phyloP scores from a whole-genome alignment of 2,329 filamentous ascomycete genomes.

The Cadophora malorum region DNA sequence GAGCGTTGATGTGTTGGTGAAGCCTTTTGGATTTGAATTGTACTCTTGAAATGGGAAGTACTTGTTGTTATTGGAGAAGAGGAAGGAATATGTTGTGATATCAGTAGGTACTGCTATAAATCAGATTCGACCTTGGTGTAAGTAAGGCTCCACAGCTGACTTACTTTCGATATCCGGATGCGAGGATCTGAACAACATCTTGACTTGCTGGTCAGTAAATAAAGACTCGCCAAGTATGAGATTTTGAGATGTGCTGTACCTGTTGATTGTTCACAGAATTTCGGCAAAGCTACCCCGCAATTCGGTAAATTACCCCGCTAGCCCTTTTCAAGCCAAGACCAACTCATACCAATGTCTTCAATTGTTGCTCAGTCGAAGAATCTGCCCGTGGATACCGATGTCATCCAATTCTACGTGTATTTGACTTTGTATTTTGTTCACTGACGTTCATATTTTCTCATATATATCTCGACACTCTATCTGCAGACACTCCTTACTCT shows the following conservation, averaged over 20 bases:
- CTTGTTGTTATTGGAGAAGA: slow-evolving; percentile 1
- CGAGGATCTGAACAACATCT: slow-evolving; percentile 8
- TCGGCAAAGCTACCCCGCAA: slow-evolving; percentile 5
- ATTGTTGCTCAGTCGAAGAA: neutral
- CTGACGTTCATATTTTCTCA: no score
- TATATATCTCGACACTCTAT: no score
- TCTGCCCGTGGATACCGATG: neutral
- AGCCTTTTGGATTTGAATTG: neutral
- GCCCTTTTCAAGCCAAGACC: slow-evolving; percentile 1
- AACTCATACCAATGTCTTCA: neutral
- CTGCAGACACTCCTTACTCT: no score
- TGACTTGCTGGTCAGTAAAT: neutral
- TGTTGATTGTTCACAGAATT: neutral
- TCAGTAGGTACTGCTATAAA: neutral
- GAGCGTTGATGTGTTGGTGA: neutral
- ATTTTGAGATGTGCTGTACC: neutral
- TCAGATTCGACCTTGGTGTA: no score
- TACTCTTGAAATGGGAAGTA: neutral
- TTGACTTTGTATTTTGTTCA: no score
- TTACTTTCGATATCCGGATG: neutral
- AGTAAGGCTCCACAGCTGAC: neutral
- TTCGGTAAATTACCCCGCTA: slow-evolving; percentile 8
- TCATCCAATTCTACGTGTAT: no score
- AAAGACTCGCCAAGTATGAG: neutral
- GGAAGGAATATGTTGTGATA: neutral